phyloP scores from a whole-genome alignment of 23 red algal species.

The Gracilaria domingensis region DNA sequence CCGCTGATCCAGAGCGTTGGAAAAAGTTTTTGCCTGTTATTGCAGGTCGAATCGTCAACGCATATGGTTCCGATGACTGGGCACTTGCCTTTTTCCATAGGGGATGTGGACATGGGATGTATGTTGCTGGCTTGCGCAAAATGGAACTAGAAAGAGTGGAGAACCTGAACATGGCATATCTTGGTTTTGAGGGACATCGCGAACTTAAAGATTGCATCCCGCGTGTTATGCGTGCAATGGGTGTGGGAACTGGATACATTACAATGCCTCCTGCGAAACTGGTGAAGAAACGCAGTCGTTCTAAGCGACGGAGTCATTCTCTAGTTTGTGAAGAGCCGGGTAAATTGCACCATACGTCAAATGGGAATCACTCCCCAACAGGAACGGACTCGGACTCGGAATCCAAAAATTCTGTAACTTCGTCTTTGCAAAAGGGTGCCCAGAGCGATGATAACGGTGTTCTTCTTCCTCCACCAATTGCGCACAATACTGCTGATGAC shows the following conservation, averaged over 20 bases:
- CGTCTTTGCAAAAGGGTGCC: not conserved
- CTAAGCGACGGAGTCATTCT: constrained; percentile 34
- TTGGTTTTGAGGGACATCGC: constrained; percentile 91
- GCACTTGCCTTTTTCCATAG: constrained; percentile 97
- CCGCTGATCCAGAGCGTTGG: constrained; percentile 87
- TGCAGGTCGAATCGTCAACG: constrained; percentile 91
- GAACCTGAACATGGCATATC: constrained; percentile 90
- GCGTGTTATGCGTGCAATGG: constrained; percentile 79
- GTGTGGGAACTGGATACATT: constrained; percentile 85
- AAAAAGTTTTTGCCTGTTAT: constrained; percentile 72
- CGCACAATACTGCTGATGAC: not conserved
- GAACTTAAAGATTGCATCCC: constrained; percentile 86
- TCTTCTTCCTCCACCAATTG: not conserved
- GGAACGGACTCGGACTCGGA: constrained; percentile 7
- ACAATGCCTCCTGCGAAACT: constrained; percentile 88
- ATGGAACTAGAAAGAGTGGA: constrained; percentile 77
- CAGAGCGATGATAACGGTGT: not conserved
- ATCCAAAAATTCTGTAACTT: not conserved
- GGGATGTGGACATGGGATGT: constrained; percentile 75
- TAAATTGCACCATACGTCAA: not conserved
- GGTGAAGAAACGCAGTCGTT: constrained; percentile 34
- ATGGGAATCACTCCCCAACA: not conserved
- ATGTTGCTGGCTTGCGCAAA: constrained; percentile 80
- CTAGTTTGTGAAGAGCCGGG: constrained; percentile 55
- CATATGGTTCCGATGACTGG: constrained; percentile 92